These are phyloP conservation scores for Schwanniomyces yamadae DNA, from an alignment of 805 yeast species.

Conservation along the genomic window DNA sequence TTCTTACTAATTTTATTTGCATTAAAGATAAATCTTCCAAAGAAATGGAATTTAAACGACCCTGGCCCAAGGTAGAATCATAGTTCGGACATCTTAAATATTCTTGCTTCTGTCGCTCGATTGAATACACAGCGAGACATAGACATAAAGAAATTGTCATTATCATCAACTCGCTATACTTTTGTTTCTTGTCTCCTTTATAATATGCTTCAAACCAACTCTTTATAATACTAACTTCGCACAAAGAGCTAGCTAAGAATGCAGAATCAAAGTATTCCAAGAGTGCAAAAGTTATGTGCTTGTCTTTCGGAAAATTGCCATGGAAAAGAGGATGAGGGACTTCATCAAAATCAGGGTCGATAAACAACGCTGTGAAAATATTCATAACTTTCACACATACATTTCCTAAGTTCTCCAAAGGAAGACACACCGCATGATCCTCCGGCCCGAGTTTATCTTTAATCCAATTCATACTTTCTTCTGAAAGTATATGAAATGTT, in stretches of 20 bases:
- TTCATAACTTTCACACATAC: constrained; percentile 18
- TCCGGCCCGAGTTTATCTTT: constrained; percentile 22
- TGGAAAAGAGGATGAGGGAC: constrained; percentile 11
- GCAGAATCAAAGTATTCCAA: constrained; percentile 25
- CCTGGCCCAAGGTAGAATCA: not conserved
- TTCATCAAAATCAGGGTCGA: constrained; percentile 27
- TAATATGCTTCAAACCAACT: constrained; percentile 26
- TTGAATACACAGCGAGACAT: constrained; percentile 3
- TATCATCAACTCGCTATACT: constrained; percentile 30
- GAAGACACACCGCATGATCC: constrained; percentile 17
- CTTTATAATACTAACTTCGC: constrained; percentile 14
- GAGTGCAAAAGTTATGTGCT: constrained; percentile 22
- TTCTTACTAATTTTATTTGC: constrained; percentile 20
- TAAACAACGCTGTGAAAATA: constrained; percentile 23
- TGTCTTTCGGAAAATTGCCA: constrained; percentile 27
- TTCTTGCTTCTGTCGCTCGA: constrained; percentile 1
- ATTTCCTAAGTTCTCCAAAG: constrained; percentile 29
- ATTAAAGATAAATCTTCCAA: constrained; percentile 16
- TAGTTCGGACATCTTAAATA: no score
- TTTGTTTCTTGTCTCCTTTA: constrained; percentile 9
- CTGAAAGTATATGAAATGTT: constrained; percentile 32
- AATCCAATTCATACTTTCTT: constrained; percentile 34
- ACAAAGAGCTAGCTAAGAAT: constrained; percentile 20
- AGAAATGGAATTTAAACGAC: not conserved
- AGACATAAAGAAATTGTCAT: constrained; percentile 23